phyloP scores from a whole-genome alignment of 2,329 filamentous ascomycete species.

The Fusarium sp. region DNA sequence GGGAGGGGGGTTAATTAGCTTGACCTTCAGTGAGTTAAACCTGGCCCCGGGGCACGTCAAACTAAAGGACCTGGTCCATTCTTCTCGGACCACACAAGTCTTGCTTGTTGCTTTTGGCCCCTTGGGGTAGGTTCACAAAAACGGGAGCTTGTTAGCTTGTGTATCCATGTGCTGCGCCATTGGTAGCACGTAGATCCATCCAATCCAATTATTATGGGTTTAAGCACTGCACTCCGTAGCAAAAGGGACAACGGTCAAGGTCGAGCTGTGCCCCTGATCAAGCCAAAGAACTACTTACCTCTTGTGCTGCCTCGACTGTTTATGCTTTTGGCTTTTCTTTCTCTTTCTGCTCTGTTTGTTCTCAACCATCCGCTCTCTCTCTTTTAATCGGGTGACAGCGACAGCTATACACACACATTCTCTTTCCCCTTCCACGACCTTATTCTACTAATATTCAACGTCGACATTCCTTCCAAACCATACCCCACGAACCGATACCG shows the following conservation, averaged over 20 bases:
- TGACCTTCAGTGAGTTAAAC: not conserved
- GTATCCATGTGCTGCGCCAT: not conserved
- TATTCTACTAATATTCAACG: not conserved
- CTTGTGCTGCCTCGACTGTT: constrained; percentile 7
- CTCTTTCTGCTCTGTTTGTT: constrained; percentile 1
- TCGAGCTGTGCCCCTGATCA: constrained; percentile 11
- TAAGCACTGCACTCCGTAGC: too few relatives aligned
- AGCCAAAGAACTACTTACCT: constrained; percentile 1
- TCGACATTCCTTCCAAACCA: constrained; percentile 6
- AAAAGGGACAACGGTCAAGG: not conserved
- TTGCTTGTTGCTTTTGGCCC: too few relatives aligned
- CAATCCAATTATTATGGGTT: not conserved
- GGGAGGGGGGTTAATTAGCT: not conserved
- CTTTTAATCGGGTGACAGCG: not conserved
- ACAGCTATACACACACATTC: not conserved
- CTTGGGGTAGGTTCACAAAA: not conserved
- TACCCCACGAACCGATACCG: not conserved
- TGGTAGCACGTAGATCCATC: not conserved
- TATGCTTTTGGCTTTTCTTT: not conserved
- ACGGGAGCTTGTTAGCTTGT: not conserved
- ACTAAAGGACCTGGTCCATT: not conserved
- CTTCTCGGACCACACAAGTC: too few relatives aligned
- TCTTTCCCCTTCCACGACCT: not conserved
- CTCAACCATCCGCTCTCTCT: not conserved
- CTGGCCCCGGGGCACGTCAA: not conserved